These are phyloP conservation scores for Fusarium redolens DNA, from an alignment of 2,329 filamentous ascomycete species.

Conservation along the genomic window DNA sequence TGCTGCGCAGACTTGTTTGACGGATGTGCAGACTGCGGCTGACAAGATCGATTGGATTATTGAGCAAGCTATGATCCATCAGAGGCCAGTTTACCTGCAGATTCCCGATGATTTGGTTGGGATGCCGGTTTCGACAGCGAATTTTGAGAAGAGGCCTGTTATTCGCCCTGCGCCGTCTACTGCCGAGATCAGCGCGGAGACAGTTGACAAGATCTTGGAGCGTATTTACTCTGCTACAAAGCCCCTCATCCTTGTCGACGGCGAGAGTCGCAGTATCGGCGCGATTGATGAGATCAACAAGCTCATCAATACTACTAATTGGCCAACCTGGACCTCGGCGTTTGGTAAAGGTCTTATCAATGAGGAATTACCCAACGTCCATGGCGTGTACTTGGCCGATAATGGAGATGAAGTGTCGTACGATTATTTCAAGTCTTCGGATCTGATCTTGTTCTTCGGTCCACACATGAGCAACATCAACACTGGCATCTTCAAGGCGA, in stretches of 20 bases:
- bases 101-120: slow-evolving; percentile 15
- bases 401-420: neutral
- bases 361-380: slow-evolving; percentile 7
- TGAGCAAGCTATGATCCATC: slow-evolving; percentile 2
- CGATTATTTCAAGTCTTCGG: slow-evolving; percentile 5
- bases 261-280: slow-evolving; percentile 1
- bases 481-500: slow-evolving; percentile 4
- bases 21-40: neutral
- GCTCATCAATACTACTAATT: neutral
- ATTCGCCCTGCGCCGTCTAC: neutral
- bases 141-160: neutral
- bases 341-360: slow-evolving; percentile 13
- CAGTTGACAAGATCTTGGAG: neutral
- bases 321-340: slow-evolving; percentile 18
- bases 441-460: slow-evolving; percentile 13
- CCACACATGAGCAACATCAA: slow-evolving; percentile 22
- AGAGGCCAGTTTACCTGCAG: slow-evolving; percentile 15
- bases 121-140: neutral
- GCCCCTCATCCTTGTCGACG: slow-evolving; percentile 10
- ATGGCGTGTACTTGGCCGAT: slow-evolving; percentile 6
- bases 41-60: slow-evolving; percentile 16
- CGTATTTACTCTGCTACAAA: slow-evolving; percentile 7
- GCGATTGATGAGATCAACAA: neutral
- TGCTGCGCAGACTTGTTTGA: slow-evolving; percentile 5
- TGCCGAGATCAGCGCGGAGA: neutral